Evolutionary conservation across 768 basidiomycete genomes (phyloP).

Genomic region (Psilocybe subaeruginosa): DNA sequence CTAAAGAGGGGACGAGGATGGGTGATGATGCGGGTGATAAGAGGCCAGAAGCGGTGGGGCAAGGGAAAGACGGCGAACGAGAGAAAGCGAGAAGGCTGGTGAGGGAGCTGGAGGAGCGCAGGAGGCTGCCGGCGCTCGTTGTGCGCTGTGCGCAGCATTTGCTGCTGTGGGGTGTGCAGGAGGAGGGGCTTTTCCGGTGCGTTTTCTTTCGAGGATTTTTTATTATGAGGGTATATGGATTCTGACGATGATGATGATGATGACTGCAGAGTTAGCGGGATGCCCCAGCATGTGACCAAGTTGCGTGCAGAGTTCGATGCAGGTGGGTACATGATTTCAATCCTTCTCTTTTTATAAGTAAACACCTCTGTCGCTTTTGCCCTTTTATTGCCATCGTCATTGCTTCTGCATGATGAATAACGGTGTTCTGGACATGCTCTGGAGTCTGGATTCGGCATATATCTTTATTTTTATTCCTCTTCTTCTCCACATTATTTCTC

Average conservation of each 20-base stretch:
- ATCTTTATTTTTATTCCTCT: constrained; percentile 3
- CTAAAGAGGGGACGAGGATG: constrained; percentile 12
- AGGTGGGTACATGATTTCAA: constrained; percentile 40
- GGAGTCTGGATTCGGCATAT: neutral
- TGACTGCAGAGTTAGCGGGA: constrained; percentile 70
- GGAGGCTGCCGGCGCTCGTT: constrained; percentile 73
- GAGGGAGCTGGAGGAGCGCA: constrained; percentile 44
- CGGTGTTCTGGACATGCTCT: neutral
- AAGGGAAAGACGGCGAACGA: neutral
- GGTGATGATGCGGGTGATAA: neutral
- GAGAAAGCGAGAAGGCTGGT: constrained; percentile 25
- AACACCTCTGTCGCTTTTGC: neutral
- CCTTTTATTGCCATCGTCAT: neutral
- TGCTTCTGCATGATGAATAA: neutral
- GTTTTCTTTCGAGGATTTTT: constrained; percentile 27
- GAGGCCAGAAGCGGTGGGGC: neutral
- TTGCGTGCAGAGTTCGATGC: constrained; percentile 83
- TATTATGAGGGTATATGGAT: constrained; percentile 12
- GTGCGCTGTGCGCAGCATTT: constrained; percentile 85
- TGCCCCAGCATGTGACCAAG: constrained; percentile 77
- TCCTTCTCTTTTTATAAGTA: neutral
- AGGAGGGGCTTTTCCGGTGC: constrained; percentile 86
- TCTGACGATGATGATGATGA: no score
- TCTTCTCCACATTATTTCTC: neutral
- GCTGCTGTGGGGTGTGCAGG: constrained; percentile 80